A percentile compares a stretch with the other conserved stretches of the same genome.
These are phyloP conservation scores for Monilinia laxa DNA, from an alignment of 2,329 filamentous ascomycete species.

Conservation along the genomic window DNA sequence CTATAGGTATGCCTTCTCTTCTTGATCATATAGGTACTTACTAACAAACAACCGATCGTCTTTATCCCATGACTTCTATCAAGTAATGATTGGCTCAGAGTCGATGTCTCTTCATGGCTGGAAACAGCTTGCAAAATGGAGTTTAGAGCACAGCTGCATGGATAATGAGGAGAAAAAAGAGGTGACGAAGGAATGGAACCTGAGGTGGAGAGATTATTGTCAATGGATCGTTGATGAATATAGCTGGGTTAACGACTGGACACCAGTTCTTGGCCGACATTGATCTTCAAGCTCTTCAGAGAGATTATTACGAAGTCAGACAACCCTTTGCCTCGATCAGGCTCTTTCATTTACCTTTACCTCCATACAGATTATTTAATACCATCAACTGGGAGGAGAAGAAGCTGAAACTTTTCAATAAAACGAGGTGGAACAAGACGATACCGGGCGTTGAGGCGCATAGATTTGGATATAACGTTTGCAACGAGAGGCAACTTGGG, in stretches of 20 bases:
- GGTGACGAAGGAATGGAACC: constrained; percentile 49
- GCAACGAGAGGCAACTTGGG: background rate
- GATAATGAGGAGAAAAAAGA: constrained; percentile 44
- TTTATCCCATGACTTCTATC: constrained; percentile 75
- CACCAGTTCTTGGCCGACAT: constrained; percentile 22
- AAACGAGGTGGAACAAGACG: constrained; percentile 1
- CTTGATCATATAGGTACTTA: background rate
- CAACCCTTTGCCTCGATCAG: background rate
- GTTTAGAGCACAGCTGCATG: constrained; percentile 60
- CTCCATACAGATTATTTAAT: background rate
- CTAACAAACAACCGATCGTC: constrained; percentile 54
- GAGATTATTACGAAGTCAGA: background rate
- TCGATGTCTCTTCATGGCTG: constrained; percentile 68
- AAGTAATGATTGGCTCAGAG: constrained; percentile 67
- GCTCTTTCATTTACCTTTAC: background rate
- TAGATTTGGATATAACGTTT: background rate
- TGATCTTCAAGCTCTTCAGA: constrained; percentile 16
- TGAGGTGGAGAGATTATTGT: constrained; percentile 60
- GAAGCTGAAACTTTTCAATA: background rate
- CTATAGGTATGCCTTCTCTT: constrained; percentile 55
- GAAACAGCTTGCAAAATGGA: constrained; percentile 67
- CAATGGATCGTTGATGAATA: constrained; percentile 50
- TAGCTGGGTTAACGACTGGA: constrained; percentile 17
- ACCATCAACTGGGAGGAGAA: background rate
- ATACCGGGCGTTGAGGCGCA: constrained; percentile 12